Percentiles rank a stretch among this genome's conserved stretches.
Conservation (phyloP, 805 yeast genomes). For the Ogataea parapolymorpha region DNA sequence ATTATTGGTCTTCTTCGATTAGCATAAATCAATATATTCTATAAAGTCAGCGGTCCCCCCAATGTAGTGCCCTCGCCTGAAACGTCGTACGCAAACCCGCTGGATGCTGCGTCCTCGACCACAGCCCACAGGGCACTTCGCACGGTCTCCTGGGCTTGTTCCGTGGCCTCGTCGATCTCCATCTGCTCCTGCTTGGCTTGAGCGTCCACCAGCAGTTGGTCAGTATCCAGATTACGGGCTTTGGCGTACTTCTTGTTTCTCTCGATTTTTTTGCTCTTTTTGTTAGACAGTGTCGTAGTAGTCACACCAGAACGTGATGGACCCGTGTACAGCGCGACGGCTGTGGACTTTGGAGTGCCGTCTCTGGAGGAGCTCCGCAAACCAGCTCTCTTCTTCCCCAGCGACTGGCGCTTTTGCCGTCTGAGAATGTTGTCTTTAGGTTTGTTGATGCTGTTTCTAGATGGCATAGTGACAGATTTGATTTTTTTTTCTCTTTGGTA, state of each 20-base stretch:
- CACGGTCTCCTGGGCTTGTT: constrained; percentile 41
- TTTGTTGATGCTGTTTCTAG: constrained; percentile 76
- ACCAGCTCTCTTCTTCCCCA: constrained; percentile 52
- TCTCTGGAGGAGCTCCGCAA: constrained; percentile 20
- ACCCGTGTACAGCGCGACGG: constrained; percentile 45
- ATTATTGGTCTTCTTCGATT: neutral
- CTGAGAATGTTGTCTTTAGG: constrained; percentile 60
- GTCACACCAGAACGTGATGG: constrained; percentile 33
- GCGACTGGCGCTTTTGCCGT: constrained; percentile 46
- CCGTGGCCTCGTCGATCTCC: constrained; percentile 44
- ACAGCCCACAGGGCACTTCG: constrained; percentile 71
- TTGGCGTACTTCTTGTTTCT: constrained; percentile 73
- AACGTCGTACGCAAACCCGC: constrained; percentile 38
- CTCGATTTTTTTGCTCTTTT: constrained; percentile 72
- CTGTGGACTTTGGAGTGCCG: constrained; percentile 23
- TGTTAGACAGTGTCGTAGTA: constrained; percentile 65
- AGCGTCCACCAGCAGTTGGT: constrained; percentile 45
- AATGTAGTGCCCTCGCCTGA: constrained; percentile 79
- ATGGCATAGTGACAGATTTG: constrained; percentile 55
- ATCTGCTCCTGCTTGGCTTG: constrained; percentile 48
- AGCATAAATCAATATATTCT: constrained; percentile 3
- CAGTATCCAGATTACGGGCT: constrained; percentile 43
- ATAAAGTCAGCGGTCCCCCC: constrained; percentile 55
- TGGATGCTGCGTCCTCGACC: constrained; percentile 54
- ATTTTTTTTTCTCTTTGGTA: neutral